These are phyloP conservation scores for Barnettozyma sucrosica DNA, from an alignment of 805 yeast species.

Conservation along the genomic window DNA sequence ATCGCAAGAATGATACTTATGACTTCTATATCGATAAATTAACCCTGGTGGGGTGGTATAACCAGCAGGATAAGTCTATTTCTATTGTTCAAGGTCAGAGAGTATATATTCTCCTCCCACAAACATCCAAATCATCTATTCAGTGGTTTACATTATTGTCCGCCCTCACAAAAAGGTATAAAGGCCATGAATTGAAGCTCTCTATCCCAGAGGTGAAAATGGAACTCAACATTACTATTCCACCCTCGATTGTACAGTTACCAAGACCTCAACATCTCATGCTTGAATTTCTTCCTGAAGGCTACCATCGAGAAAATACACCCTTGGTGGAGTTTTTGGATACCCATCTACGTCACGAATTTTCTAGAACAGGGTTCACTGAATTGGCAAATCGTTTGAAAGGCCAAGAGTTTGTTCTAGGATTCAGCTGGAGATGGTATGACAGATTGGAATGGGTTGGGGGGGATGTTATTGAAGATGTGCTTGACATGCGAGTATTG, in stretches of 20 bases:
- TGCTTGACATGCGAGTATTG: slow-evolving; percentile 17
- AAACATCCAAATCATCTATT: slow-evolving; percentile 46
- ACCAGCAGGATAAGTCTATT: slow-evolving; percentile 64
- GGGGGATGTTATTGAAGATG: slow-evolving; percentile 36
- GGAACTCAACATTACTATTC: slow-evolving; percentile 24
- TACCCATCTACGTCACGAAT: slow-evolving; percentile 30
- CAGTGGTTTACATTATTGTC: slow-evolving; percentile 61
- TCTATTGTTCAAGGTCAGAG: slow-evolving; percentile 35
- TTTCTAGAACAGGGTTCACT: slow-evolving; percentile 25
- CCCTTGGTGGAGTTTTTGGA: slow-evolving; percentile 35
- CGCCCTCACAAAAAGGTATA: slow-evolving; percentile 37
- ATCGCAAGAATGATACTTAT: slow-evolving; percentile 18
- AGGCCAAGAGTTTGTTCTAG: slow-evolving; percentile 31
- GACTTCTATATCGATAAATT: slow-evolving; percentile 28
- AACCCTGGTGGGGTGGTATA: slow-evolving; percentile 49
- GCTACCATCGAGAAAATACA: slow-evolving; percentile 24
- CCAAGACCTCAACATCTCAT: not conserved
- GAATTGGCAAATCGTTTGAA: slow-evolving; percentile 24
- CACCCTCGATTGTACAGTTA: slow-evolving; percentile 9
- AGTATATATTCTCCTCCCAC: slow-evolving; percentile 52
- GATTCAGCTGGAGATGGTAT: slow-evolving; percentile 59
- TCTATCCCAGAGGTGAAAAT: slow-evolving; percentile 36
- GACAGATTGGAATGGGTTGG: slow-evolving; percentile 72
- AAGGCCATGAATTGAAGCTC: slow-evolving; percentile 38
- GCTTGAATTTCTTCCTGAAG: slow-evolving; percentile 11